A percentile compares a stretch with the other conserved stretches of the same genome.
These are phyloP conservation scores for Ceratocystis cacaofunesta DNA, from an alignment of 2,329 filamentous ascomycete genomes.

Conservation along the genomic window DNA sequence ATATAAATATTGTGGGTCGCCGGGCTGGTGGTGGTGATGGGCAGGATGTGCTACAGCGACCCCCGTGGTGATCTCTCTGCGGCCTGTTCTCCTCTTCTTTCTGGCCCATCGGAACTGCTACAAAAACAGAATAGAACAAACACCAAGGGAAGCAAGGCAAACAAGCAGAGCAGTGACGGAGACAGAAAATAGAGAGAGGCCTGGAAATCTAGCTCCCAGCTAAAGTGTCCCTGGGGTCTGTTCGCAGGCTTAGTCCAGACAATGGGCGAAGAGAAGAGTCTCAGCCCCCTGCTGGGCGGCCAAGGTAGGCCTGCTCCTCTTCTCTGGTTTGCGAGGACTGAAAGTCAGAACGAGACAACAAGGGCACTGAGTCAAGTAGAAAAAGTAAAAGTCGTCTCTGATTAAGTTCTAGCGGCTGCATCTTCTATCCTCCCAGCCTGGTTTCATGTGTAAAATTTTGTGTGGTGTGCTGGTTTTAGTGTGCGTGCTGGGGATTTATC, in stretches of 20 bases:
- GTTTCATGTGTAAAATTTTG: not conserved
- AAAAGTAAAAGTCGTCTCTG: not conserved
- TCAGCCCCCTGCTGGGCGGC: constrained; percentile 4
- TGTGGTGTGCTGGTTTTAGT: not conserved
- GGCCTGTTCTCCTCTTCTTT: not conserved
- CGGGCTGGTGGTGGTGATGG: not conserved
- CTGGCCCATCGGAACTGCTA: no score
- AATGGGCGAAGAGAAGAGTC: constrained; percentile 9
- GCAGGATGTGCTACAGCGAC: constrained; percentile 1
- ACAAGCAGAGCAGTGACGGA: not conserved
- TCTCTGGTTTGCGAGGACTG: not conserved
- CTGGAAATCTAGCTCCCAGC: not conserved
- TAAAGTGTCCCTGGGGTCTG: not conserved
- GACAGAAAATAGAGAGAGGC: not conserved
- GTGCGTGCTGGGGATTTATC: not conserved
- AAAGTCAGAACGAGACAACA: not conserved
- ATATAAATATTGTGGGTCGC: not conserved
- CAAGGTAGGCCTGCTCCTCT: not conserved
- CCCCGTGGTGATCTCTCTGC: not conserved
- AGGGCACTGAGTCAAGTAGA: not conserved
- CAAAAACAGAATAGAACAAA: no score
- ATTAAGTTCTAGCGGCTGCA: not conserved
- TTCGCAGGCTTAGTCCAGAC: constrained; percentile 13
- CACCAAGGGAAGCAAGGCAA: no score
- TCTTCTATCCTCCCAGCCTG: not conserved